phyloP scores from a whole-genome alignment of 2,329 filamentous ascomycete species.

The Exophiala oligosperma region DNA sequence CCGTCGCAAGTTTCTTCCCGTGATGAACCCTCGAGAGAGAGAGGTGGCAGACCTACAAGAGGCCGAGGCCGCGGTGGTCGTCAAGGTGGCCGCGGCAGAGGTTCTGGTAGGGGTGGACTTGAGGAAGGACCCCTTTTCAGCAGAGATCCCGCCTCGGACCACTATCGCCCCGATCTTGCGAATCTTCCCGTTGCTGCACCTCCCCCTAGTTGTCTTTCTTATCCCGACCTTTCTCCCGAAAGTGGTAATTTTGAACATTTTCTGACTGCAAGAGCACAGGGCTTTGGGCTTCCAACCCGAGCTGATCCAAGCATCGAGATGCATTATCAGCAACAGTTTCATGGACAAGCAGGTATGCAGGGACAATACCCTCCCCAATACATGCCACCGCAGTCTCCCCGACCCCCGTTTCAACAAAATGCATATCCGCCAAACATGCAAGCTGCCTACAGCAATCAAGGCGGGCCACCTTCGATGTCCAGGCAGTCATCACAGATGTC shows the following conservation, averaged over 20 bases:
- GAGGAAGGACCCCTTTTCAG: slow-evolving; percentile 32
- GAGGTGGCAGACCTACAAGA: slow-evolving; percentile 33
- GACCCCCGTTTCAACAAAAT: slow-evolving; percentile 51
- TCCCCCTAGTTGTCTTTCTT: slow-evolving; percentile 34
- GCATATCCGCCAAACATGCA: slow-evolving; percentile 51
- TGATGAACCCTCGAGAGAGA: slow-evolving; percentile 31
- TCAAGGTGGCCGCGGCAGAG: slow-evolving; percentile 31
- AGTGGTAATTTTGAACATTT: slow-evolving; percentile 69
- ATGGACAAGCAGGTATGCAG: slow-evolving; percentile 21
- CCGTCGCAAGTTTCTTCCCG: slow-evolving; percentile 39
- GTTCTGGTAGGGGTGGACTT: slow-evolving; percentile 27
- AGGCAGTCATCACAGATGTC: slow-evolving; percentile 79
- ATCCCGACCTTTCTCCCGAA: slow-evolving; percentile 66
- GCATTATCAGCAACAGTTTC: slow-evolving; percentile 27
- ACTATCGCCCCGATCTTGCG: slow-evolving; percentile 28
- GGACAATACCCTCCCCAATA: slow-evolving; percentile 35
- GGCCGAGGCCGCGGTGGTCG: slow-evolving; percentile 23
- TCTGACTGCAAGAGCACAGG: slow-evolving; percentile 65
- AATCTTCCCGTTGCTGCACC: slow-evolving; percentile 25
- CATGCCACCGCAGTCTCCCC: slow-evolving; percentile 48
- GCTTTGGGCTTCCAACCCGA: slow-evolving; percentile 26
- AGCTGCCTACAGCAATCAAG: slow-evolving; percentile 50
- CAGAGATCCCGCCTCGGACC: slow-evolving; percentile 31
- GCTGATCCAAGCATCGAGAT: slow-evolving; percentile 31
- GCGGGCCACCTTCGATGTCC: slow-evolving; percentile 66